Conservation (phyloP, 345 rosid genomes). For the Syzygium oleosum region DNA sequence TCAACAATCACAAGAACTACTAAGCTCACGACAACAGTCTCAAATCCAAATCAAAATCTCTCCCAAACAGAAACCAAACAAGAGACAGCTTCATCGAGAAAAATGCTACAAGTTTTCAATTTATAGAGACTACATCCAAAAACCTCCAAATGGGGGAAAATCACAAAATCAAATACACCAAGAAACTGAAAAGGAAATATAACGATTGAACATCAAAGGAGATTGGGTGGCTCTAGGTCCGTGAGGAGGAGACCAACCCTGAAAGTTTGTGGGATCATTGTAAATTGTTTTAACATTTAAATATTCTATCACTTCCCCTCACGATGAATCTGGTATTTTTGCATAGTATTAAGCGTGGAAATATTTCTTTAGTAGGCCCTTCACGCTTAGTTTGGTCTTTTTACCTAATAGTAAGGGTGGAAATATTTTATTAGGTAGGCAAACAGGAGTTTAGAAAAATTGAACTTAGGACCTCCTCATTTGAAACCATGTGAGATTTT, state of each 20-base stretch:
- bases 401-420: too few species aligned
- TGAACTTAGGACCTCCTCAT: too few species aligned
- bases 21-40: neutral
- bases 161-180: neutral
- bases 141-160: neutral
- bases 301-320: conserved; percentile 50
- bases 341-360: too few species aligned
- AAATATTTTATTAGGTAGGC: too few species aligned
- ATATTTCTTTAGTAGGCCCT: too few species aligned
- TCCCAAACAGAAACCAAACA: neutral
- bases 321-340: conserved; percentile 5
- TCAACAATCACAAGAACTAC: neutral
- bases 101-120: neutral
- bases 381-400: too few species aligned
- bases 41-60: neutral
- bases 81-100: neutral
- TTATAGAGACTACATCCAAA: neutral
- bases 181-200: conserved; percentile 5
- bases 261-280: too few species aligned
- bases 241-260: conserved; percentile 89
- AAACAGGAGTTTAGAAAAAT: too few species aligned
- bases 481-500: too few species aligned
- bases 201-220: conserved; percentile 92
- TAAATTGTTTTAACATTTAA: too few species aligned
- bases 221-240: conserved; percentile 75